Evolutionary conservation across 345 rosid genomes (phyloP).

Genomic region (Tarenaya hassleriana): DNA sequence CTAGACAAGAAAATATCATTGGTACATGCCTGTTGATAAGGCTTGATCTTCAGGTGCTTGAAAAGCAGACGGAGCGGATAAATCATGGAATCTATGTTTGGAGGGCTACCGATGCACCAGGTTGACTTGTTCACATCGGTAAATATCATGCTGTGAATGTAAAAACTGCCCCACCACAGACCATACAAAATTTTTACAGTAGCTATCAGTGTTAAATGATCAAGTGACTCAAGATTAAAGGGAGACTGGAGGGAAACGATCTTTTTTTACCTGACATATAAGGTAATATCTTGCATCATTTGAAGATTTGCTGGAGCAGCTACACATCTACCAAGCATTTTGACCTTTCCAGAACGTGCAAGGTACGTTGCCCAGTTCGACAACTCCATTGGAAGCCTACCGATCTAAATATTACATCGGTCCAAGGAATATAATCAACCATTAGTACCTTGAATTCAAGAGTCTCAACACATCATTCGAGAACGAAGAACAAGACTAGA

Average conservation of each 20-base stretch:
- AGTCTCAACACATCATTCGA: too few relatives aligned
- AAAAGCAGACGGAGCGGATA: constrained; percentile 47
- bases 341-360: constrained; percentile 36
- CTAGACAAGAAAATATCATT: not conserved
- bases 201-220: constrained; percentile 5
- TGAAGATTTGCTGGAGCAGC: constrained; percentile 38
- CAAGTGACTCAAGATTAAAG: not conserved
- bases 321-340: constrained; percentile 40
- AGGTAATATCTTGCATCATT: constrained; percentile 43
- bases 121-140: constrained; percentile 33
- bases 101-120: constrained; percentile 42
- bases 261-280: constrained; percentile 40
- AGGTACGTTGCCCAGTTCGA: constrained; percentile 42
- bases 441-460: not conserved
- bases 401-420: constrained; percentile 30
- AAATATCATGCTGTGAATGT: constrained; percentile 43
- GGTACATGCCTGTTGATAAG: constrained; percentile 36
- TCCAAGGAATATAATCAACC: constrained; percentile 9
- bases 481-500: too few relatives aligned
- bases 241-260: not conserved
- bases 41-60: constrained; percentile 34
- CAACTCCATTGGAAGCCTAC: constrained; percentile 60
- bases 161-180: constrained; percentile 36
- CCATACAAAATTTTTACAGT: constrained; percentile 13
- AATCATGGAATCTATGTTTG: constrained; percentile 32